Conservation (phyloP, 768 basidiomycete genomes). For the Tricholoma sp. region DNA sequence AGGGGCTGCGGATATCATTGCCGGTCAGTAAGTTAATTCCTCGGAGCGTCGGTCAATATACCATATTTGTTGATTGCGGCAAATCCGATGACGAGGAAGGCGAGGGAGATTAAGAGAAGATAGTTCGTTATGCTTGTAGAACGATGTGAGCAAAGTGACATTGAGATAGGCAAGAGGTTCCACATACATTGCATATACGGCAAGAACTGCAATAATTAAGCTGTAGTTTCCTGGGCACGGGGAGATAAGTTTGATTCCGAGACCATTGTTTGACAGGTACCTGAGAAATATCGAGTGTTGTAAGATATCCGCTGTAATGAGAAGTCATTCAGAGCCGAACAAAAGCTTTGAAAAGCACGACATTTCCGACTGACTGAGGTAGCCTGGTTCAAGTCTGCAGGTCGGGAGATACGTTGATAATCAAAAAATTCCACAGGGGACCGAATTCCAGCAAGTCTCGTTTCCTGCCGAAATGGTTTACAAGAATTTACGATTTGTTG, state of each 20-base stretch:
- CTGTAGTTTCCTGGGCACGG: conserved; percentile 75
- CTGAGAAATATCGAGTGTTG: conserved; percentile 88
- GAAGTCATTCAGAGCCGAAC: not conserved
- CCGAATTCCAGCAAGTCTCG: conserved; percentile 70
- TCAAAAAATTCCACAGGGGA: conserved; percentile 80
- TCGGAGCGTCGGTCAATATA: conserved; percentile 30
- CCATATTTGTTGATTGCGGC: conserved; percentile 85
- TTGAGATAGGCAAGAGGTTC: not conserved
- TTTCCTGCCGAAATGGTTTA: conserved; percentile 48
- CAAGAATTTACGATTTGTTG: not conserved
- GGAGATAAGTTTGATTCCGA: conserved; percentile 5
- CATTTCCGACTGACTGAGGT: conserved; percentile 49
- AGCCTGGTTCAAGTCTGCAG: conserved; percentile 75
- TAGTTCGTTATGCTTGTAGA: conserved; percentile 67
- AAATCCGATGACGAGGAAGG: conserved; percentile 91
- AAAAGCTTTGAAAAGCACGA: not conserved
- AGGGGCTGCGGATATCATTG: conserved; percentile 43
- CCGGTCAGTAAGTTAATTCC: too few relatives aligned
- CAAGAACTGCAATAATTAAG: conserved; percentile 67
- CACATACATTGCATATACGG: conserved; percentile 78
- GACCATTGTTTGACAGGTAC: conserved; percentile 25
- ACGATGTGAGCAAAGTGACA: not conserved
- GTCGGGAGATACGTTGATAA: conserved; percentile 75
- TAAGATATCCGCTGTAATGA: conserved; percentile 79
- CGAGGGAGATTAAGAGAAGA: conserved; percentile 75